phyloP scores from a whole-genome alignment of 1,284 basidiomycete species.

The Ustilago sp. region DNA sequence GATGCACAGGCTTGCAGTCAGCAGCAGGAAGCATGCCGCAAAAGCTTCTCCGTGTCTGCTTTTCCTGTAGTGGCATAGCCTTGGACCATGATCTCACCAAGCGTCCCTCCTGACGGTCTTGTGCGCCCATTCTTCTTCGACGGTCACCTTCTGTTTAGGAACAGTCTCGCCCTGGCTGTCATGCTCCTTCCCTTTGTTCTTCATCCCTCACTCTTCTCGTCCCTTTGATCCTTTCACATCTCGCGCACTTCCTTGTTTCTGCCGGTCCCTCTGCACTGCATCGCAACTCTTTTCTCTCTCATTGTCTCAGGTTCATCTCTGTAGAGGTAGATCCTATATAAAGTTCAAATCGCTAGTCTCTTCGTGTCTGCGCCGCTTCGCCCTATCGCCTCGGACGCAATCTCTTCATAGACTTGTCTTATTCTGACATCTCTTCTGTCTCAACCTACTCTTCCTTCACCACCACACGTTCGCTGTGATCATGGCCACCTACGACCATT shows the following conservation, averaged over 20 bases:
- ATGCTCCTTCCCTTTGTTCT: constrained; percentile 1
- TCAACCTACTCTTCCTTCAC: neutral
- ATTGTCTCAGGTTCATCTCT: neutral
- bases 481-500: constrained; percentile 25
- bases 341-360: constrained; percentile 8
- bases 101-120: neutral
- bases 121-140: neutral
- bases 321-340: constrained; percentile 18
- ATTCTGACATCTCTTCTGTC: constrained; percentile 16
- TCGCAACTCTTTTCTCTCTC: neutral
- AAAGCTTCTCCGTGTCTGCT: neutral
- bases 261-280: neutral
- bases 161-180: neutral
- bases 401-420: neutral
- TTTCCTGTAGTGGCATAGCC: neutral
- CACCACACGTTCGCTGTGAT: neutral
- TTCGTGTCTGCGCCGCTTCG: constrained; percentile 9
- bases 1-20: neutral
- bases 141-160: neutral
- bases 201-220: neutral
- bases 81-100: constrained; percentile 7
- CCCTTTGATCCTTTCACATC: neutral
- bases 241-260: constrained; percentile 1
- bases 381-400: neutral
- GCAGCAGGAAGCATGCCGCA: neutral